These are phyloP conservation scores for Pichia sp. DNA, from an alignment of 1,139 yeast genomes.

Conservation along the genomic window DNA sequence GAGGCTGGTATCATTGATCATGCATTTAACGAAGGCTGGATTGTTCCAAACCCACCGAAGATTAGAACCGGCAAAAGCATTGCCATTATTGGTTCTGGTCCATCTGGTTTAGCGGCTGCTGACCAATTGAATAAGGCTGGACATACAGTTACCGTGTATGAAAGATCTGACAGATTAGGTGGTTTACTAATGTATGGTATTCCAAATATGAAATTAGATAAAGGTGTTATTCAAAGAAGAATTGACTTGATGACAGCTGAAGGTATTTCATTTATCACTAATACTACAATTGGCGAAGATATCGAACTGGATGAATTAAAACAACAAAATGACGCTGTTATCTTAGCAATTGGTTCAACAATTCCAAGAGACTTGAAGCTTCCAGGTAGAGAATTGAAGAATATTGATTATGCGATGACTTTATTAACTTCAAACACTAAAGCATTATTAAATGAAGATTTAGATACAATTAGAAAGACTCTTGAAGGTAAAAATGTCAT, in stretches of 20 bases:
- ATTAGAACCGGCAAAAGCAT: conserved; percentile 76
- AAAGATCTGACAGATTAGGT: conserved; percentile 93
- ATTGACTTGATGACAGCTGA: conserved; percentile 85
- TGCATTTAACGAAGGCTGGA: conserved; percentile 97
- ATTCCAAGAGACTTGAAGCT: conserved; percentile 92
- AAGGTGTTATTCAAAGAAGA: conserved; percentile 87
- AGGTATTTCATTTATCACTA: conserved; percentile 74
- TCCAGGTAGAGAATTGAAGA: conserved; percentile 86
- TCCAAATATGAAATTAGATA: conserved; percentile 98
- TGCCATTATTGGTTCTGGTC: conserved; percentile 94
- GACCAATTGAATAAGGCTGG: conserved; percentile 97
- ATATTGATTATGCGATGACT: conserved; percentile 93
- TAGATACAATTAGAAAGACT: conserved; percentile 66
- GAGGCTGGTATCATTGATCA: conserved; percentile 96
- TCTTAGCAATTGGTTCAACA: conserved; percentile 93
- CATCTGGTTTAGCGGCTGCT: conserved; percentile 93
- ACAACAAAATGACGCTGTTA: conserved; percentile 66
- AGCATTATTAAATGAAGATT: conserved; percentile 75
- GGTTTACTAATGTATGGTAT: conserved; percentile 98
- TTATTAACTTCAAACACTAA: conserved; percentile 83
- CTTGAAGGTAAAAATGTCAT: conserved; percentile 84
- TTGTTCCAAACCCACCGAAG: conserved; percentile 73
- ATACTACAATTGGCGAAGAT: conserved; percentile 80
- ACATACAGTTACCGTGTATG: conserved; percentile 83
- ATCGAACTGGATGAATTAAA: conserved; percentile 63